phyloP scores from a whole-genome alignment of 2,329 filamentous ascomycete genomes.

The Aureobasidium sp. region DNA sequence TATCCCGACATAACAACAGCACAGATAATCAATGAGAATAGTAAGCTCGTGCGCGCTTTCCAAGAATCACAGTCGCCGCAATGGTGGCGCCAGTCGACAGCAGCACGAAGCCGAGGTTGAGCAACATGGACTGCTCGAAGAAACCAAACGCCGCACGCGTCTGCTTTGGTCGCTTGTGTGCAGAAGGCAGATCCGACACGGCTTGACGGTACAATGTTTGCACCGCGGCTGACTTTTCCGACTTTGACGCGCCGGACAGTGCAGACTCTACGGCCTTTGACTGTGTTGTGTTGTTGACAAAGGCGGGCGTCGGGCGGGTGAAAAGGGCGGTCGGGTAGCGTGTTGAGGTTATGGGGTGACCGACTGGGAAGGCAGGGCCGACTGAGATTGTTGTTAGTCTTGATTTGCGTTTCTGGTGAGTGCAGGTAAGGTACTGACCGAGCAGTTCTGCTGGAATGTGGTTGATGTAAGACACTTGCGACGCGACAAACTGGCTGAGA shows the following conservation, averaged over 20 bases:
- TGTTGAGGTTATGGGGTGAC: conserved; percentile 23
- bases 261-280: conserved; percentile 11
- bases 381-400: conserved; percentile 20
- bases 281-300: conserved; percentile 19
- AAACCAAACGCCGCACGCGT: conserved; percentile 32
- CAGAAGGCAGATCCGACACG: conserved; percentile 21
- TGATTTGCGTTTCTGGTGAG: neutral
- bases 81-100: conserved; percentile 2
- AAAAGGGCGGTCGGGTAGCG: conserved; percentile 42
- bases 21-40: neutral
- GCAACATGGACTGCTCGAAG: conserved; percentile 33
- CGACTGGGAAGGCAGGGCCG: conserved; percentile 33
- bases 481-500: conserved; percentile 49
- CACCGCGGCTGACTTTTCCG: conserved; percentile 14
- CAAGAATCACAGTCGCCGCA: neutral
- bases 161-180: conserved; percentile 25
- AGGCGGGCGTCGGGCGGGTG: conserved; percentile 40
- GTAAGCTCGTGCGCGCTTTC: conserved; percentile 5
- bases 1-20: neutral
- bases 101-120: conserved; percentile 31
- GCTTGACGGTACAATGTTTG: conserved; percentile 22
- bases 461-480: conserved; percentile 49
- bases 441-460: conserved; percentile 51
- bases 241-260: conserved; percentile 10
- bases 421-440: conserved; percentile 24